Percentiles rank a stretch among this genome's conserved stretches.
Evolutionary conservation across 495 filamentous ascomycete species (phyloP).

Genomic region (Neurospora pannonica): DNA sequence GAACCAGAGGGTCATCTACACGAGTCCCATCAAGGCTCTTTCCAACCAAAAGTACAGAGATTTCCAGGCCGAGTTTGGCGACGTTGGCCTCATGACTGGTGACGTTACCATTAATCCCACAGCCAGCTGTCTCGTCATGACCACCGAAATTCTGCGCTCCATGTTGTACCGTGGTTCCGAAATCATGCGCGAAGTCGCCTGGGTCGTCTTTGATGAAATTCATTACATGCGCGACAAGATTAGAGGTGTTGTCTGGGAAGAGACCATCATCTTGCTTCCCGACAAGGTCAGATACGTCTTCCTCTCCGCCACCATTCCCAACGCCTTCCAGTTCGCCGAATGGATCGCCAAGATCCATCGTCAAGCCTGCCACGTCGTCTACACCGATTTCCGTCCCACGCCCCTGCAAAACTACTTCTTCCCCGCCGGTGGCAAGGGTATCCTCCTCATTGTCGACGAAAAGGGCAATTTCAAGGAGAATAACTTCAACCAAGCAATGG

Average conservation of each 20-base stretch:
- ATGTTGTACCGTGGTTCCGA: slow-evolving; percentile 98
- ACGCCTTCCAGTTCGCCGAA: slow-evolving; percentile 98
- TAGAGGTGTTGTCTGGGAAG: slow-evolving; percentile 96
- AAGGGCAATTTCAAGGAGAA: slow-evolving; percentile 90
- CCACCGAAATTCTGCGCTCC: slow-evolving; percentile 95
- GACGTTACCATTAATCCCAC: slow-evolving; percentile 99
- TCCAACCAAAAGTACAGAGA: slow-evolving; percentile 98
- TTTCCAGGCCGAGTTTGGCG: slow-evolving; percentile 88
- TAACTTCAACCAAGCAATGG: slow-evolving; percentile 95
- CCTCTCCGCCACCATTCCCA: slow-evolving; percentile 96
- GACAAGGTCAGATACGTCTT: slow-evolving; percentile 99
- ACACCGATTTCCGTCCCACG: slow-evolving; percentile 94
- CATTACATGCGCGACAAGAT: slow-evolving; percentile 95
- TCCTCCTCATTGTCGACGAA: slow-evolving; percentile 91
- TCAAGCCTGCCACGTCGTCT: slow-evolving; percentile 96
- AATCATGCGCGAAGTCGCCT: slow-evolving; percentile 97
- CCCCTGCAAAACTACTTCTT: slow-evolving; percentile 97
- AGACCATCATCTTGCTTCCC: slow-evolving; percentile 92
- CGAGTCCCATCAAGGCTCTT: slow-evolving; percentile 95
- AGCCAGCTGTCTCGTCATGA: slow-evolving; percentile 97
- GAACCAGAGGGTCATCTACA: slow-evolving; percentile 98
- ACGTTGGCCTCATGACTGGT: slow-evolving; percentile 96
- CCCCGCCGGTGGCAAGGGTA: slow-evolving; percentile 85
- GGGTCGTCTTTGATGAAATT: slow-evolving; percentile 97
- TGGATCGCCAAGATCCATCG: slow-evolving; percentile 97